Conservation (phyloP, 768 basidiomycete genomes). For the Russula sp. region DNA sequence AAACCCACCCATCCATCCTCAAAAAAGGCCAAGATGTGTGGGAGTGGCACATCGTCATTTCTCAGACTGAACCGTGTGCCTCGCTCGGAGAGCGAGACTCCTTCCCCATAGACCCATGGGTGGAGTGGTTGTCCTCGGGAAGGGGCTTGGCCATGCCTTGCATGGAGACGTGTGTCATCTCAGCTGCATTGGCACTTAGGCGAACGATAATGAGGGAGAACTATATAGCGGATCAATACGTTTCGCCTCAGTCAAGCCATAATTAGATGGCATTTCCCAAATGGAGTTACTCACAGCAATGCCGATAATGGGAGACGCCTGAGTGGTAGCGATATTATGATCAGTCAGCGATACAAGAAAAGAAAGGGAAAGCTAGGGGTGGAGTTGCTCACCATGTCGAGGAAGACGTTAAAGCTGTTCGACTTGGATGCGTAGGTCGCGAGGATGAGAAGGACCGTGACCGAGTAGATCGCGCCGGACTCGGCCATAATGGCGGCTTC, state of each 20-base stretch:
- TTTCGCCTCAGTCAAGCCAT: neutral
- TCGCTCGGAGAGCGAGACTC: slow-evolving; percentile 3
- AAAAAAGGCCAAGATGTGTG: neutral
- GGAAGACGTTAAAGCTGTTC: slow-evolving; percentile 19
- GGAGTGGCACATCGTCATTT: neutral
- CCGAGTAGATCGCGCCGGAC: slow-evolving; percentile 17
- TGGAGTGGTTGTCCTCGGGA: slow-evolving; percentile 10
- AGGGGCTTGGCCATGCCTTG: slow-evolving; percentile 4
- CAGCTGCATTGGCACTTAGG: neutral
- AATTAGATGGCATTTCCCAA: neutral
- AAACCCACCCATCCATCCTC: too few species aligned
- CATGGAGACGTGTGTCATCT: slow-evolving; percentile 18
- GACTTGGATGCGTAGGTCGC: slow-evolving; percentile 8
- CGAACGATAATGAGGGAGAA: slow-evolving; percentile 14
- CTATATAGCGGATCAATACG: neutral
- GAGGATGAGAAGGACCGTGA: slow-evolving; percentile 9
- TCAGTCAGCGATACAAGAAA: neutral
- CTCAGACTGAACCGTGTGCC: neutral
- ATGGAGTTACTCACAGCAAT: slow-evolving; percentile 7
- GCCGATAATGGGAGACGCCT: slow-evolving; percentile 16
- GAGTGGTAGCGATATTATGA: neutral
- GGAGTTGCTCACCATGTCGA: slow-evolving; percentile 9
- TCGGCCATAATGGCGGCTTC: slow-evolving; percentile 15
- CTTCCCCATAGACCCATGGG: slow-evolving; percentile 10
- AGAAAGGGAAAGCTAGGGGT: too few species aligned